Conservation (phyloP, 495 filamentous ascomycete species). For the Schizothecium vesticola region DNA sequence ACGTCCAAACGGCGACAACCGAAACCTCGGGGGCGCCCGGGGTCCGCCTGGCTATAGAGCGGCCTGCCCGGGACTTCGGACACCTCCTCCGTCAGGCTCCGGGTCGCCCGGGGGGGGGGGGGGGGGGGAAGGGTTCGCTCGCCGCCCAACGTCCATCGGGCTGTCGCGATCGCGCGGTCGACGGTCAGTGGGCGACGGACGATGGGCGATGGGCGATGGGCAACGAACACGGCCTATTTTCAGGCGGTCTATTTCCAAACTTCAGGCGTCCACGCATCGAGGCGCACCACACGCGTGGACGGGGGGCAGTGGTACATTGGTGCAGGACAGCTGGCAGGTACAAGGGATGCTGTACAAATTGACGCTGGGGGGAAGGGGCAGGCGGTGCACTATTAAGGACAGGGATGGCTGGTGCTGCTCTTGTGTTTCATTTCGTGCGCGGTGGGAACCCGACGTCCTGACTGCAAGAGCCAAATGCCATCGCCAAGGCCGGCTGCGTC, state of each 20-base stretch:
- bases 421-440: conserved; percentile 31
- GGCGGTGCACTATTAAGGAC: conserved; percentile 19
- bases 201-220: not conserved
- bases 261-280: conserved; percentile 9
- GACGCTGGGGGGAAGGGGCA: conserved; percentile 17
- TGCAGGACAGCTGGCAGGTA: conserved; percentile 13
- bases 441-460: conserved; percentile 21
- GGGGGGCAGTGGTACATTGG: not conserved
- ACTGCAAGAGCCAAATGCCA: conserved; percentile 19
- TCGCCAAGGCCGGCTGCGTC: conserved; percentile 35
- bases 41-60: not conserved
- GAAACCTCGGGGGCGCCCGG: conserved; percentile 6
- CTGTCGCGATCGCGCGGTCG: not conserved
- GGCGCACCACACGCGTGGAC: not conserved
- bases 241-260: conserved; percentile 17
- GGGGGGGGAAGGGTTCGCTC: conserved; percentile 2
- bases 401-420: conserved; percentile 21
- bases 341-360: conserved; percentile 16
- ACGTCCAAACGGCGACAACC: conserved; percentile 8
- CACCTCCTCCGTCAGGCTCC: not conserved
- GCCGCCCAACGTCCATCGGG: not conserved
- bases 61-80: not conserved
- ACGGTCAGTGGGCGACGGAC: not conserved
- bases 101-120: not conserved
- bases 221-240: conserved; percentile 8